These are phyloP conservation scores for Stachybotrys chartarum DNA, from an alignment of 2,329 filamentous ascomycete genomes.

Conservation along the genomic window DNA sequence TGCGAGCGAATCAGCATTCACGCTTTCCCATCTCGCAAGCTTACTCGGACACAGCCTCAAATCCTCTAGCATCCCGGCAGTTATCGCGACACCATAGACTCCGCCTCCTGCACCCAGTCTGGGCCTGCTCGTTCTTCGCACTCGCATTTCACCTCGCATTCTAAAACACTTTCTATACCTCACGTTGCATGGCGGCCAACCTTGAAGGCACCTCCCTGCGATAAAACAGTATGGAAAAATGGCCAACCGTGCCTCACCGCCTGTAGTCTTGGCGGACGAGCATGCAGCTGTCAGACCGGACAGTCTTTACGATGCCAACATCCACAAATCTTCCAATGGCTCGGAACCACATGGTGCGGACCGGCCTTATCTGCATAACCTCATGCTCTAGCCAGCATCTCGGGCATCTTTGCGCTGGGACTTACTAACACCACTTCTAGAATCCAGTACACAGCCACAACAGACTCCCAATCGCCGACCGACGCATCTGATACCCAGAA, in stretches of 20 bases:
- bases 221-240: slow-evolving; percentile 26
- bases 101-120: too few relatives aligned
- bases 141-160: not conserved
- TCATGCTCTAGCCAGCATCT: not conserved
- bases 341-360: not conserved
- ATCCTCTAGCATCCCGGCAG: too few relatives aligned
- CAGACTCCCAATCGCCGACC: slow-evolving; percentile 7
- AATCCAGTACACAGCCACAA: not conserved
- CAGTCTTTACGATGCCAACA: not conserved
- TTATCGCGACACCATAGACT: too few relatives aligned
- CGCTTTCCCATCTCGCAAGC: too few relatives aligned
- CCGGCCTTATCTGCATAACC: not conserved
- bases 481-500: slow-evolving; percentile 36
- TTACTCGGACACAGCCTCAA: too few relatives aligned
- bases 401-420: not conserved
- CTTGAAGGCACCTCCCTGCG: too few relatives aligned
- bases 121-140: too few relatives aligned
- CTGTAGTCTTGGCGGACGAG: slow-evolving; percentile 17
- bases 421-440: not conserved
- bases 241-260: slow-evolving; percentile 20
- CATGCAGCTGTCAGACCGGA: slow-evolving; percentile 10
- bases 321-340: not conserved
- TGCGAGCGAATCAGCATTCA: too few relatives aligned
- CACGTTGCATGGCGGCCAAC: too few relatives aligned
- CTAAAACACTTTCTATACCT: not conserved